Percentiles rank a stretch among this genome's conserved stretches.
These are phyloP conservation scores for Sechiopsis laciniata DNA, from an alignment of 306 rosid species.

Conservation along the genomic window DNA sequence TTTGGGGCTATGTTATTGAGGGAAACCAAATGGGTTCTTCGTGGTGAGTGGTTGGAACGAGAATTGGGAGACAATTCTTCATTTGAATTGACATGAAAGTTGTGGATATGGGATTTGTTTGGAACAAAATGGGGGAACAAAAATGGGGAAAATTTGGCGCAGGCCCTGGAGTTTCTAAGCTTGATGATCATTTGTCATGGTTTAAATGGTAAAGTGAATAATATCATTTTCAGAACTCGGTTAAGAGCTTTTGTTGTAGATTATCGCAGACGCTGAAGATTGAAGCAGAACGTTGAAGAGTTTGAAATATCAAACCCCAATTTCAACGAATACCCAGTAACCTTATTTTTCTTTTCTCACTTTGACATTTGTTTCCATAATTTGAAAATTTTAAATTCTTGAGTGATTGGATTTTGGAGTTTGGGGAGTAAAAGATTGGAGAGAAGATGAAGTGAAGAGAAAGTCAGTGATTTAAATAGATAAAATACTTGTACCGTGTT, in stretches of 20 bases:
- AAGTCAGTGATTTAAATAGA: too few relatives aligned
- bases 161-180: constrained; percentile 20
- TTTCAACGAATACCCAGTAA: too few relatives aligned
- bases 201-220: neutral
- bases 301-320: too few relatives aligned
- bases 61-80: constrained; percentile 18
- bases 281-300: neutral
- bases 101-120: constrained; percentile 22
- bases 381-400: too few relatives aligned
- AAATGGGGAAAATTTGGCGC: neutral
- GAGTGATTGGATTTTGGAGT: too few relatives aligned
- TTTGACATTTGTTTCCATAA: too few relatives aligned
- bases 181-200: constrained; percentile 28
- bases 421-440: too few relatives aligned
- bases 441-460: too few relatives aligned
- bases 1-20: constrained; percentile 21
- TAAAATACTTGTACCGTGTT: too few relatives aligned
- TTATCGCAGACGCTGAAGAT: neutral
- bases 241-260: neutral
- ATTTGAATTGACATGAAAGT: constrained; percentile 22
- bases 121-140: constrained; percentile 18
- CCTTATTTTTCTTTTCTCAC: too few relatives aligned
- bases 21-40: constrained; percentile 26
- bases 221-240: neutral
- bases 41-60: constrained; percentile 20